Evolutionary conservation across 1,284 basidiomycete species (phyloP), one percentile per base, ranked within the genome.

Genomic region (Kalmanozyma brasiliensis): DNA sequence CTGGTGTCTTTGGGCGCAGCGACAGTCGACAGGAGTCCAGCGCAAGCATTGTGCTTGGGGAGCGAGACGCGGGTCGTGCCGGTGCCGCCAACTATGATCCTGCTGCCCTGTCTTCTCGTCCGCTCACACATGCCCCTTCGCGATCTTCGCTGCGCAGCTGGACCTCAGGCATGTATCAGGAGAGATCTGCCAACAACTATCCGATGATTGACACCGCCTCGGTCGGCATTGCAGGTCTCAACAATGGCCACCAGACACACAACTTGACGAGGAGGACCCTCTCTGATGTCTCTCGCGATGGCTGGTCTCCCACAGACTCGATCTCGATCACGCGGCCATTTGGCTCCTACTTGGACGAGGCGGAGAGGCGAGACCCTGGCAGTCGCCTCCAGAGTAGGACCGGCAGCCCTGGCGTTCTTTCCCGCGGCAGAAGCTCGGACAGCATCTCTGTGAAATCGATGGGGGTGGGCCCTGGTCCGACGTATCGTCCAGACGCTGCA

Each of bases 131-230:
- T 33, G 59, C 47, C 5, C 35, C 52, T 5, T 64, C 67, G 6
- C 61, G 67, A 9, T 52, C 17, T 22, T 70, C 67, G 8, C 32
- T 70, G 53, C 57, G 67, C 6, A 65, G 67, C 43, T 70, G 67
- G 67, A 61, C 67, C 5, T 70, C 67, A 19, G 42, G 38, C 34
- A 20, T 33, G 8, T 49, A 43, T 24, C 48, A 37, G 16, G 43
- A 35, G 14, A 22, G 40, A 16, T 35, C 45, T 7, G 37, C 44
- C 4, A 49, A 47, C 29, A 58, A 65, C 29, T 65, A 65, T 29
- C 52, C 67, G n/a, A 52, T 70, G 32, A 53, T 57, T 49, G 35
- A 38, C 24, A 56, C 56, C 20, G 41, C 30, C 13, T 32, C 46
- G 4, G 52, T 35, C 22, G 29, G 19, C 20, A 30, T 3, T 17